Percentiles rank a stretch among this genome's conserved stretches.
These are phyloP conservation scores for Leucocoprinus leucothites DNA, from an alignment of 768 basidiomycete genomes.

Conservation along the genomic window DNA sequence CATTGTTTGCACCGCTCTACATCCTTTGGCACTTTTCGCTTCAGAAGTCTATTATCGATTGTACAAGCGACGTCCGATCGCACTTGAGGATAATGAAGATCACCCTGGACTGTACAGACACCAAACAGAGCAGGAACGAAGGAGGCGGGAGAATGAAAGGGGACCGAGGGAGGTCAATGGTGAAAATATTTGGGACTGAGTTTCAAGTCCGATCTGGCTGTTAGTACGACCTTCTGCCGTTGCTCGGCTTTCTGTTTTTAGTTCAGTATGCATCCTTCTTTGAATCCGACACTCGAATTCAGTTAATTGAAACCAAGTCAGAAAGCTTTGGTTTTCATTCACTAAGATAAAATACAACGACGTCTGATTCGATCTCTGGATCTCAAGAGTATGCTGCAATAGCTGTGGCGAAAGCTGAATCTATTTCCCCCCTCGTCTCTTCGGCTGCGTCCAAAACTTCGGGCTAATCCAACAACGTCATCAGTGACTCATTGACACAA, in stretches of 20 bases:
- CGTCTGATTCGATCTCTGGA: no score
- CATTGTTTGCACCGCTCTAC: conserved; percentile 62
- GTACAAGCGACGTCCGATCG: conserved; percentile 18
- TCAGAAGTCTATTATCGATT: conserved; percentile 39
- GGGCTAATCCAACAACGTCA: not conserved
- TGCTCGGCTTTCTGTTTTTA: no score
- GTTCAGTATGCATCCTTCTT: no score
- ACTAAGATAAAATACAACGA: no score
- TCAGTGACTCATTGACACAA: not conserved
- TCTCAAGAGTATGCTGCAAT: not conserved
- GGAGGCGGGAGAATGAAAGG: conserved; percentile 12
- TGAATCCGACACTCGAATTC: no score
- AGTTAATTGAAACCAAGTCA: no score
- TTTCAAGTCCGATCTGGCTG: not conserved
- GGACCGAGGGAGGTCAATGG: conserved; percentile 42
- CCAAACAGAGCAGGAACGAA: conserved; percentile 7
- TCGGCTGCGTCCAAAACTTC: not conserved
- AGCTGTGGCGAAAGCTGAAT: not conserved
- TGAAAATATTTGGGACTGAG: conserved; percentile 23
- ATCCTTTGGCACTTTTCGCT: conserved; percentile 56
- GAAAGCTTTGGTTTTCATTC: no score
- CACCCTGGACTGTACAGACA: conserved; percentile 20
- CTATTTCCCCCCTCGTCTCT: not conserved
- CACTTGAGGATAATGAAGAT: conserved; percentile 21
- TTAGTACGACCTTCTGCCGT: no score